Conservation (phyloP, 257 asterid species). For the Echium plantagineum region DNA sequence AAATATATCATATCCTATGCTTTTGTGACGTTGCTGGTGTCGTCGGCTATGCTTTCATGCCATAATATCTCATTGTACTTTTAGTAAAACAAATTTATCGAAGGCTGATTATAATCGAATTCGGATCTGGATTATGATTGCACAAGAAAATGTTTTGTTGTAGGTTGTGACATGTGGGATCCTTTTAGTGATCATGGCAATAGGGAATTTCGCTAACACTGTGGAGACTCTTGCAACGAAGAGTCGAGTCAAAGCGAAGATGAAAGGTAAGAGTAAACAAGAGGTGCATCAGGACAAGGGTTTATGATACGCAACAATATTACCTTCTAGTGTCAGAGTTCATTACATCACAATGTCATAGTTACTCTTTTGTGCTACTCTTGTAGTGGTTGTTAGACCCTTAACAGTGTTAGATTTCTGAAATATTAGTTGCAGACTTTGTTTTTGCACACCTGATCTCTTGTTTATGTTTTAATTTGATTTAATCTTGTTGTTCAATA, state of each 20-base stretch:
- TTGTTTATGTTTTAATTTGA: too few relatives aligned
- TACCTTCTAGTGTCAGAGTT: too few relatives aligned
- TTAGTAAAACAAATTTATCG: neutral
- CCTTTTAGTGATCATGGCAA: conserved; percentile 88
- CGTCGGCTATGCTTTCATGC: too few relatives aligned
- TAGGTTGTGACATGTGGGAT: conserved; percentile 89
- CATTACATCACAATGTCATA: conserved; percentile 11
- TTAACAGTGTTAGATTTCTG: conserved; percentile 4
- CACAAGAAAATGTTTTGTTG: conserved; percentile 8
- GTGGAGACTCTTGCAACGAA: conserved; percentile 81
- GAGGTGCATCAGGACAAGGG: conserved; percentile 39
- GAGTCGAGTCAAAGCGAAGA: conserved; percentile 75
- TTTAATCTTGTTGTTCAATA: too few relatives aligned
- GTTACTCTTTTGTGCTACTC: neutral
- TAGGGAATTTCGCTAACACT: conserved; percentile 77
- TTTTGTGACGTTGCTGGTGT: too few relatives aligned
- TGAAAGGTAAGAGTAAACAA: conserved; percentile 65
- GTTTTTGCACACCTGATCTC: neutral
- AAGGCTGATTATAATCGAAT: too few relatives aligned
- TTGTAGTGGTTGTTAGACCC: conserved; percentile 2
- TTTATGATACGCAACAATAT: conserved; percentile 14
- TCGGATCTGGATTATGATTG: neutral
- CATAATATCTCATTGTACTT: neutral
- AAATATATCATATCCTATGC: too few relatives aligned
- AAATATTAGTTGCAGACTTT: conserved; percentile 7